Conservation (phyloP, 2,329 filamentous ascomycete genomes). For the Fusarium lateritium region DNA sequence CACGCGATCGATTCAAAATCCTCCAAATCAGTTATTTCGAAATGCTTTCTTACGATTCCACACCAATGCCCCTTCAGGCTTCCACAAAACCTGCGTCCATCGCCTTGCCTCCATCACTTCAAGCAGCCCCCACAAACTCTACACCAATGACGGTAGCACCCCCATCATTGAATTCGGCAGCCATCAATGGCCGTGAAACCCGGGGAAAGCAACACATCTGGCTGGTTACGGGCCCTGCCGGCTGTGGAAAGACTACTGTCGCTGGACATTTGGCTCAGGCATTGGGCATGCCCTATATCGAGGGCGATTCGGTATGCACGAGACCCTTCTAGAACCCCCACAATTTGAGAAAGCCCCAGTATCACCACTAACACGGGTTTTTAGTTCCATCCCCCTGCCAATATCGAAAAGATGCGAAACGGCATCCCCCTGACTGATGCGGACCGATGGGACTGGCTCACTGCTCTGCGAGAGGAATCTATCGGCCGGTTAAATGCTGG, state of each 20-base stretch:
- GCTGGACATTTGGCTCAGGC: conserved; percentile 74
- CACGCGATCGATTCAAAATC: conserved; percentile 15
- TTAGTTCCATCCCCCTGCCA: conserved; percentile 82
- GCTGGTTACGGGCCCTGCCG: conserved; percentile 84
- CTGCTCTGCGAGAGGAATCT: conserved; percentile 78
- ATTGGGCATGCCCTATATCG: conserved; percentile 79
- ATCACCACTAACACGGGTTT: conserved; percentile 45
- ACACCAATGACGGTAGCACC: conserved; percentile 43
- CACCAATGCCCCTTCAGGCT: conserved; percentile 61
- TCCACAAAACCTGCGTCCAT: conserved; percentile 51
- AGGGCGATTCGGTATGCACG: conserved; percentile 79
- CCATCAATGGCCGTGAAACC: conserved; percentile 51
- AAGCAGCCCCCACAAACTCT: conserved; percentile 31
- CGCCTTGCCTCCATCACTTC: conserved; percentile 42
- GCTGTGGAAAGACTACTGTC: conserved; percentile 84
- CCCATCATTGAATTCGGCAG: conserved; percentile 50
- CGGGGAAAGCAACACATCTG: conserved; percentile 77
- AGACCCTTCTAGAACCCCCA: conserved; percentile 20
- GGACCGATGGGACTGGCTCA: conserved; percentile 98
- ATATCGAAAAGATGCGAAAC: conserved; percentile 91
- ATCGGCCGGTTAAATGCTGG: conserved; percentile 69
- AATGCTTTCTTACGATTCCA: conserved; percentile 68
- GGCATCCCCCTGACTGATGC: conserved; percentile 90
- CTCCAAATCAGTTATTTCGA: conserved; percentile 27
- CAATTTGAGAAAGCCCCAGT: conserved; percentile 1